Conservation (phyloP, 352 stramenopile species). For the Blastocystis sp. region DNA sequence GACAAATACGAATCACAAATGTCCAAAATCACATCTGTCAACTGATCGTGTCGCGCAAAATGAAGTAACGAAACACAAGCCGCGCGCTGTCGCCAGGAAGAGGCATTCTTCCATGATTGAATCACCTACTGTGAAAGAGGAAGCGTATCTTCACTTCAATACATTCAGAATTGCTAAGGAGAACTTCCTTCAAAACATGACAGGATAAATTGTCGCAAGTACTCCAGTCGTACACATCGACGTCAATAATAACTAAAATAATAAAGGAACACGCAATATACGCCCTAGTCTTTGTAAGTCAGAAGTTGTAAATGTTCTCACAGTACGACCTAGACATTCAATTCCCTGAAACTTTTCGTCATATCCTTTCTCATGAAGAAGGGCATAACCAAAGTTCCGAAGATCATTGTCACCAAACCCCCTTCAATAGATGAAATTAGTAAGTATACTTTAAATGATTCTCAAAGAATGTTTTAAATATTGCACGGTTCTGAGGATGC, state of each 20-base stretch:
- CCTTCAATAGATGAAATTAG: not conserved
- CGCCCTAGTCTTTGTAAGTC: not conserved
- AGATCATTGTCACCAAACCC: not conserved
- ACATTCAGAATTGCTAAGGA: not conserved
- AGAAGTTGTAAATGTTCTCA: not conserved
- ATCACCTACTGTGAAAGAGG: not conserved
- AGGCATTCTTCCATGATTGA: not conserved
- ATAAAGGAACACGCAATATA: not conserved
- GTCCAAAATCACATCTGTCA: not conserved
- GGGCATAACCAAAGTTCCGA: not conserved
- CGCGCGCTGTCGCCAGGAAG: constrained; percentile 33
- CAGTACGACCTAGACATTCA: not conserved
- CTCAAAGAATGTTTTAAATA: constrained; percentile 29
- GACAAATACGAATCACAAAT: constrained; percentile 2
- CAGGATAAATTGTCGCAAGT: constrained; percentile 29
- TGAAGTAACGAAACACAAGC: constrained; percentile 38
- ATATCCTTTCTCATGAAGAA: not conserved
- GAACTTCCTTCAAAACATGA: not conserved
- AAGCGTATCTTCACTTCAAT: not conserved
- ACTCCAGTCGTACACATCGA: constrained; percentile 26
- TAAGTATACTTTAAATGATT: not conserved
- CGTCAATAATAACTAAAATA: not conserved
- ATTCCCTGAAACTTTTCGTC: constrained; percentile 46
- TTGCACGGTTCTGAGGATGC: not conserved
- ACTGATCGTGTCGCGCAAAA: not conserved